phyloP scores from a whole-genome alignment of 2,329 filamentous ascomycete genomes.

The Diaporthe destruens region DNA sequence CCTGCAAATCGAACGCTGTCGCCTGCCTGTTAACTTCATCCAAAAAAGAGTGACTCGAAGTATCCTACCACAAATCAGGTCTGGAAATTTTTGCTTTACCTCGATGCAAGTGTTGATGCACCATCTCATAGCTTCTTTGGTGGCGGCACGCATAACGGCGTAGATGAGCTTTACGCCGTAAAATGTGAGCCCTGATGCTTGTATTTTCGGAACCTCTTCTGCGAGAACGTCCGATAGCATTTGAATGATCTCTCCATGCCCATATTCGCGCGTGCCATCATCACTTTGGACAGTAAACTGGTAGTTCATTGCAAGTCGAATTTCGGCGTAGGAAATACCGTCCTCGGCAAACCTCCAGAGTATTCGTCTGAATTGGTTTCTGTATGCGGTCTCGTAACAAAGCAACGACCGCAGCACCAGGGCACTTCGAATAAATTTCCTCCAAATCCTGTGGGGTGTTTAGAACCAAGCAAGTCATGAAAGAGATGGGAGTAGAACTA shows the following conservation, averaged over 20 bases:
- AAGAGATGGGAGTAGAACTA: not conserved
- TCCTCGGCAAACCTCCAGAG: slow-evolving; percentile 68
- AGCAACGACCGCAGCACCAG: slow-evolving; percentile 69
- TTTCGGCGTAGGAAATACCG: slow-evolving; percentile 71
- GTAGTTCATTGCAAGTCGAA: slow-evolving; percentile 56
- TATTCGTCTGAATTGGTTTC: slow-evolving; percentile 65
- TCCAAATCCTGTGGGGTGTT: not conserved
- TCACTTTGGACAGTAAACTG: not conserved
- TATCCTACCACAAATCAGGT: slow-evolving; percentile 2
- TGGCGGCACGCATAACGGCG: not conserved
- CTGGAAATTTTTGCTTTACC: slow-evolving; percentile 13
- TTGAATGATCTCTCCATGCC: slow-evolving; percentile 5
- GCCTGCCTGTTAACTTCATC: not conserved
- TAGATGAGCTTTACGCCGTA: slow-evolving; percentile 14
- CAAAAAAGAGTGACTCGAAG: too few relatives aligned
- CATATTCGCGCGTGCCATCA: not conserved
- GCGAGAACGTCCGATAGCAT: slow-evolving; percentile 7
- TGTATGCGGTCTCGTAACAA: slow-evolving; percentile 68
- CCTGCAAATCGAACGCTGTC: slow-evolving; percentile 68
- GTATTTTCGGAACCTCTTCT: slow-evolving; percentile 16
- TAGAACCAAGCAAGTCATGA: not conserved
- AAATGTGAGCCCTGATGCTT: slow-evolving; percentile 1
- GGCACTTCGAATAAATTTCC: not conserved
- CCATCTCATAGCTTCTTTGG: slow-evolving; percentile 12
- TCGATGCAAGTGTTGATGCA: slow-evolving; percentile 14